Percentiles rank a stretch among this genome's conserved stretches.
Evolutionary conservation across 805 yeast genomes (phyloP).

Genomic region (Metschnikowia cerradonensis): DNA sequence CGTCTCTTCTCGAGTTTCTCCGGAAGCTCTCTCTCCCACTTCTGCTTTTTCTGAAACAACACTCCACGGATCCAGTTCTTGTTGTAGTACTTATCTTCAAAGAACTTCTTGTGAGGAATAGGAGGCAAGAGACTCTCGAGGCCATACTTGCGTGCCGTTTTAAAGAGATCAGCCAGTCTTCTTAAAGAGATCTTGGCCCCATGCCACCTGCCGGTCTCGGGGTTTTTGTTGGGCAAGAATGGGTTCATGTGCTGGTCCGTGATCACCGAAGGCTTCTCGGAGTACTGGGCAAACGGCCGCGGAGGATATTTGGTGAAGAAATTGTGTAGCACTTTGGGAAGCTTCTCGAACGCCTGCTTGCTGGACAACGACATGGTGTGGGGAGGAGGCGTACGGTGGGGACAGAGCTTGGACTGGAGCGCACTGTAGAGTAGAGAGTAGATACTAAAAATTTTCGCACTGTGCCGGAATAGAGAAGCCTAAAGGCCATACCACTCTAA

Average conservation of each 20-base stretch:
- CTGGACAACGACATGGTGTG: conserved; percentile 26
- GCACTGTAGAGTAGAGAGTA: not conserved
- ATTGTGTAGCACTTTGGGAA: conserved; percentile 65
- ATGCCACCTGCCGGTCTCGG: conserved; percentile 73
- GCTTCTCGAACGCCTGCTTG: conserved; percentile 48
- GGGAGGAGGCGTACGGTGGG: not conserved
- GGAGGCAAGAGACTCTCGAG: conserved; percentile 72
- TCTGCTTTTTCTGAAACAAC: conserved; percentile 70
- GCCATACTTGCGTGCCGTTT: conserved; percentile 79
- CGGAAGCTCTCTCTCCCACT: conserved; percentile 66
- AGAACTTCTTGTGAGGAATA: conserved; percentile 64
- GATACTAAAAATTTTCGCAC: conserved; percentile 15
- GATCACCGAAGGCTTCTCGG: conserved; percentile 60
- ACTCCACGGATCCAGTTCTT: conserved; percentile 77
- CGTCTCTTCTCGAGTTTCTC: conserved; percentile 57
- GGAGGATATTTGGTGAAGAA: conserved; percentile 87
- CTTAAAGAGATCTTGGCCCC: conserved; percentile 75
- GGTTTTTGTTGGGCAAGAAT: conserved; percentile 79
- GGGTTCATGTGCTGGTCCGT: conserved; percentile 77
- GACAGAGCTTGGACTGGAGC: not conserved
- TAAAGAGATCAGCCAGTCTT: conserved; percentile 78
- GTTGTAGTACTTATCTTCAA: conserved; percentile 67
- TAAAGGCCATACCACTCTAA: too few species aligned
- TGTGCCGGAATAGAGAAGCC: conserved; percentile 3
- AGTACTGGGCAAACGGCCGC: conserved; percentile 64